A percentile compares a stretch with the other conserved stretches of the same genome.
These are phyloP conservation scores for Pseudogymnoascus sp. DNA, from an alignment of 2,329 filamentous ascomycete species.

Conservation along the genomic window DNA sequence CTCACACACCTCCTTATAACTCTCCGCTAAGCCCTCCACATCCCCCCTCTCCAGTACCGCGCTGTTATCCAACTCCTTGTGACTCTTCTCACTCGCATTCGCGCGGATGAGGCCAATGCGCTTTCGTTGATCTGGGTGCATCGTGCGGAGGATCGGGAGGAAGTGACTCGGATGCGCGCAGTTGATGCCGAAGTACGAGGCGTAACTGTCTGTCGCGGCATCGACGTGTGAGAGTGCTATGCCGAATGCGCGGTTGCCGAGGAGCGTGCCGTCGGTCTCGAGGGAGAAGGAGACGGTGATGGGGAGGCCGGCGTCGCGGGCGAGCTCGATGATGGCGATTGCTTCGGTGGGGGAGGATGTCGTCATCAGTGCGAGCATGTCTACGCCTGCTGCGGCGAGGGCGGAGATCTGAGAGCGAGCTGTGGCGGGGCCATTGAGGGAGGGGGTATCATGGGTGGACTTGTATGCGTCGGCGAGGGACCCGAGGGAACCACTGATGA, in stretches of 20 bases:
- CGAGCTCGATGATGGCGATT: slow-evolving; percentile 4
- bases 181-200: not conserved
- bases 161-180: slow-evolving; percentile 1
- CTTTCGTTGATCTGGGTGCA: not conserved
- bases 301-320: not conserved
- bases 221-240: not conserved
- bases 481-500: not conserved
- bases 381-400: not conserved
- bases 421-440: slow-evolving; percentile 3
- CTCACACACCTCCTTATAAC: not conserved
- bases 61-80: not conserved
- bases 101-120: not conserved
- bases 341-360: not conserved
- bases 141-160: not conserved
- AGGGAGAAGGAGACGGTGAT: slow-evolving; percentile 3
- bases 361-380: slow-evolving; percentile 4
- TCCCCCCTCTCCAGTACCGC: not conserved
- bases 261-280: not conserved
- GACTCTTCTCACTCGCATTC: not conserved
- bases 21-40: not conserved
- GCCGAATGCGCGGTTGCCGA: not conserved
- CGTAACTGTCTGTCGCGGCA: not conserved
- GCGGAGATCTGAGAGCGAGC: not conserved
- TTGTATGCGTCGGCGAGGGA: not conserved
- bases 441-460: not conserved